Evolutionary conservation across 208 protist species (phyloP).

Genomic region (Jaenimonas drosophilae): DNA sequence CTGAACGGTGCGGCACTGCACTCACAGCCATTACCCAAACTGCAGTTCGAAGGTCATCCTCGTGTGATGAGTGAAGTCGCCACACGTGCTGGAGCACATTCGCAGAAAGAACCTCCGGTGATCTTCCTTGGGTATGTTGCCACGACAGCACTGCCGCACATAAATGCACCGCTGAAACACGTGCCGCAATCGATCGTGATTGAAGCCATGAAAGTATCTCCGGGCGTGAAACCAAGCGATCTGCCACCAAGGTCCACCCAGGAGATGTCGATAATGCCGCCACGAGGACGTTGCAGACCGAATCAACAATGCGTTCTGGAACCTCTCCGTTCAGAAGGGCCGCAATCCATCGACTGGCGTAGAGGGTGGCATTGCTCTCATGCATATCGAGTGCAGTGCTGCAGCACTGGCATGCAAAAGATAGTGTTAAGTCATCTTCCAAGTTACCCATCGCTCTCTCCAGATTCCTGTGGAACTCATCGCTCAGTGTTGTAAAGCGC

Average conservation of each 20-base stretch:
- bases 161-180: no score
- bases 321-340: constrained; percentile 8
- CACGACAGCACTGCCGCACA: no score
- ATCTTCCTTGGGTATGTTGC: no score
- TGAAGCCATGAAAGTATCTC: no score
- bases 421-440: constrained; percentile 25
- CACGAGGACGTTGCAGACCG: constrained; percentile 38
- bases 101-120: no score
- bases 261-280: constrained; percentile 26
- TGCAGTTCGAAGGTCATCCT: no score
- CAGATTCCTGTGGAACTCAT: constrained; percentile 17
- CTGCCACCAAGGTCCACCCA: constrained; percentile 30
- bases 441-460: constrained; percentile 12
- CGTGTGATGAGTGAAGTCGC: no score
- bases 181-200: no score
- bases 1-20: no score
- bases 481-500: constrained; percentile 20
- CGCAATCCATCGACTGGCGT: constrained; percentile 31
- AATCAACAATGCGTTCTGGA: constrained; percentile 9
- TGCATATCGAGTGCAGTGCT: constrained; percentile 27
- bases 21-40: no score
- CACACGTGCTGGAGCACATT: no score
- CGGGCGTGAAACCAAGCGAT: no score
- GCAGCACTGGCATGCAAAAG: constrained; percentile 57
- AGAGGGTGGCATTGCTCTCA: constrained; percentile 32